A percentile compares a stretch with the other conserved stretches of the same genome.
Conservation (phyloP, 176 grass and related monocot genomes). For the Pontederia paniculata region DNA sequence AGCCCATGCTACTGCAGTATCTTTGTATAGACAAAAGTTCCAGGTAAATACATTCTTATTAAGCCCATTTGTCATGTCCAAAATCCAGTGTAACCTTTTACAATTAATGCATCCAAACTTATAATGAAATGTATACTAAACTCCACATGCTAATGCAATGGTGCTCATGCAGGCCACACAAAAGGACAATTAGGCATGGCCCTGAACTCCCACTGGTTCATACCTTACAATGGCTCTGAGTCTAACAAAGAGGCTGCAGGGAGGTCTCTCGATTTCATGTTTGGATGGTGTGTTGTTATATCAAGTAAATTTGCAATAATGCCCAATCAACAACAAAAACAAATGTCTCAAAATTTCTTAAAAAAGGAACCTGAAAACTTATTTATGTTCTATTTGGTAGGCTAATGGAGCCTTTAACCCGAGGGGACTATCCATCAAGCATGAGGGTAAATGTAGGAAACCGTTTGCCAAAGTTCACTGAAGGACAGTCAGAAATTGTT, state of each 20-base stretch:
- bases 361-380: constrained; percentile 3
- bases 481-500: constrained; percentile 18
- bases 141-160: not conserved
- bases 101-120: too few species aligned
- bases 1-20: constrained; percentile 57
- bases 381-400: constrained; percentile 14
- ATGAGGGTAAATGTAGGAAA: constrained; percentile 66
- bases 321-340: not conserved
- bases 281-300: not conserved
- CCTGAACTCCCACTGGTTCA: constrained; percentile 61
- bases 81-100: too few species aligned
- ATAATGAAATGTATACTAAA: too few species aligned
- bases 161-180: constrained; percentile 31
- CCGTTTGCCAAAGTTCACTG: constrained; percentile 51
- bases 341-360: not conserved
- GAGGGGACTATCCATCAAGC: constrained; percentile 53
- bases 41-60: constrained; percentile 38
- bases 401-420: constrained; percentile 70
- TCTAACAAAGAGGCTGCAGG: not conserved
- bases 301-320: not conserved
- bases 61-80: not conserved
- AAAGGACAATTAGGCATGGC: constrained; percentile 59
- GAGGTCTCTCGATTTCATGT: constrained; percentile 14
- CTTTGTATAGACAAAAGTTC: constrained; percentile 53
- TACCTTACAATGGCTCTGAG: constrained; percentile 2